Conservation (phyloP, 208 protist species). For the Kentomonas sorsogonicus region DNA sequence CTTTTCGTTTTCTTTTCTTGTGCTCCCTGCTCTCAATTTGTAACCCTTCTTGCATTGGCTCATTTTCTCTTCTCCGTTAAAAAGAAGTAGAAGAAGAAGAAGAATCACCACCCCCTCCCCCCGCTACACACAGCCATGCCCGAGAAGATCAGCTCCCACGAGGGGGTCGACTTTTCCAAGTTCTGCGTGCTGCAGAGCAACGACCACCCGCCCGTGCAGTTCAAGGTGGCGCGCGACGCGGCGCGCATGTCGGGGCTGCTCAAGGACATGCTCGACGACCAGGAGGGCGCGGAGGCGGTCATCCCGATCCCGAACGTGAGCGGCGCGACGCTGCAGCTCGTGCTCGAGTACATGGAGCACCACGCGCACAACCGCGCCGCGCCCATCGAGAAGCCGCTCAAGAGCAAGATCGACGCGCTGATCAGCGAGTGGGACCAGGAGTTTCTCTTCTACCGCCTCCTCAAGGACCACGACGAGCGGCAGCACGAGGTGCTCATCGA, state of each 20-base stretch:
- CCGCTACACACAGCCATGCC: slow-evolving; percentile 25
- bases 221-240: slow-evolving; percentile 78
- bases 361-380: slow-evolving; percentile 79
- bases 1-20: slow-evolving; percentile 8
- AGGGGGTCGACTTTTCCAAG: slow-evolving; percentile 76
- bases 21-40: slow-evolving; percentile 3
- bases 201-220: slow-evolving; percentile 74
- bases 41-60: not conserved
- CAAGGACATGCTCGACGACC: slow-evolving; percentile 90
- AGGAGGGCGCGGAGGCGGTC: slow-evolving; percentile 61
- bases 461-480: slow-evolving; percentile 74
- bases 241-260: slow-evolving; percentile 83
- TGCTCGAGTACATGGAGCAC: slow-evolving; percentile 94
- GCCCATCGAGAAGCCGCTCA: slow-evolving; percentile 83
- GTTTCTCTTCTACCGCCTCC: slow-evolving; percentile 75
- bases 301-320: slow-evolving; percentile 92
- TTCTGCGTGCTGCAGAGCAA: slow-evolving; percentile 87
- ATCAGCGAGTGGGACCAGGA: slow-evolving; percentile 85
- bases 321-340: slow-evolving; percentile 76
- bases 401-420: slow-evolving; percentile 80
- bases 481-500: slow-evolving; percentile 90
- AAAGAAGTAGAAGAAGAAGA: not conserved
- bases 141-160: slow-evolving; percentile 37
- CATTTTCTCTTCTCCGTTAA: not conserved
- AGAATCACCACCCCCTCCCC: not conserved